phyloP scores from a whole-genome alignment of 2,329 filamentous ascomycete species.

The Leptographium flavum region DNA sequence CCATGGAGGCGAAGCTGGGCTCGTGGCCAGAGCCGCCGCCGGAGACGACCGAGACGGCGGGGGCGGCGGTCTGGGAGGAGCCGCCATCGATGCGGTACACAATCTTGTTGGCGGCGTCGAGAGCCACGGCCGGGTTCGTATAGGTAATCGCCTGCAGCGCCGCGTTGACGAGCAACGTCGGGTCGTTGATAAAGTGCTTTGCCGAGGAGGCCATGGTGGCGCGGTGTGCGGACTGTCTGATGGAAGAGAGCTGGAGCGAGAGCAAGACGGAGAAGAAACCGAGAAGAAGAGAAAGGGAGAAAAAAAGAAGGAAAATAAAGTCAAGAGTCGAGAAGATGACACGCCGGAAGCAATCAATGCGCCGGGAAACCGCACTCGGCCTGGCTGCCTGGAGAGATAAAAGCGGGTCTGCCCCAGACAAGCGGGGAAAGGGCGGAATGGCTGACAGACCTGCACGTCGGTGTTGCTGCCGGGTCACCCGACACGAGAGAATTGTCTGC shows the following conservation, averaged over 20 bases:
- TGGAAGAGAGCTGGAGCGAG: too few relatives aligned
- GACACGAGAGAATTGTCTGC: too few relatives aligned
- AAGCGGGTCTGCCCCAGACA: too few relatives aligned
- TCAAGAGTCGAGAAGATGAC: too few relatives aligned
- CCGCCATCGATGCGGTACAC: constrained; percentile 53
- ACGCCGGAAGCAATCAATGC: too few relatives aligned
- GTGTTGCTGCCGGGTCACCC: too few relatives aligned
- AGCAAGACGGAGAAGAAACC: too few relatives aligned
- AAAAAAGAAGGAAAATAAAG: too few relatives aligned
- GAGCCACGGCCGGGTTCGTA: constrained; percentile 70
- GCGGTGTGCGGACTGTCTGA: background rate
- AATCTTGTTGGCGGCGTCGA: constrained; percentile 71
- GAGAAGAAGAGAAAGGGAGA: background rate
- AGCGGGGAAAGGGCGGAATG: too few relatives aligned
- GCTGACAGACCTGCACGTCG: too few relatives aligned
- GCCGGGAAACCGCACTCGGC: too few relatives aligned
- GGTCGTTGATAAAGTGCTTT: constrained; percentile 86
- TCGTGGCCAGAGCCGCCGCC: constrained; percentile 87
- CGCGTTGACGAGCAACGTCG: constrained; percentile 60
- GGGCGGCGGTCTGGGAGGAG: constrained; percentile 21
- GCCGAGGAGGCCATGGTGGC: constrained; percentile 24
- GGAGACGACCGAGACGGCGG: constrained; percentile 66
- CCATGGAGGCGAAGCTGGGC: constrained; percentile 74
- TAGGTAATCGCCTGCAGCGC: constrained; percentile 66
- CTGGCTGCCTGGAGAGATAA: too few relatives aligned